Evolutionary conservation across 2,329 filamentous ascomycete species (phyloP), one percentile per base, ranked within the genome.

Genomic region (Trichoderma polysporum): DNA sequence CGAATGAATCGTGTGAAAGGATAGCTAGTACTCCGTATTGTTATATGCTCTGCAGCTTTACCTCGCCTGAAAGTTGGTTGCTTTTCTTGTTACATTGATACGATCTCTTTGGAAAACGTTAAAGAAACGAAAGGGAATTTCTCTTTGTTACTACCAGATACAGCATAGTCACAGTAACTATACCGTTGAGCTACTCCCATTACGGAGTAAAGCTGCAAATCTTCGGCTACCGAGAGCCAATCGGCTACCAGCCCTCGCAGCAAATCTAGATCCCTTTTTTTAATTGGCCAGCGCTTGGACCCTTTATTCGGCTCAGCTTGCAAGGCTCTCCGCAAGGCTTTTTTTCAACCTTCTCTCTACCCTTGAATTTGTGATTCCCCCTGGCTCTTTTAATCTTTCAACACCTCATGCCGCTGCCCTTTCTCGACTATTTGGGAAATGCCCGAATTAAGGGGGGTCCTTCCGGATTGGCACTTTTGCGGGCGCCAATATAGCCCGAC

Each of bases 251-350:
- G 50, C 60, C 60, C 60, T 64, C n/a, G 25, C 27, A 8, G 60
- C 37, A 54, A 56, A 64, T 47, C 50, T 56, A 47, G 50, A 64
- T 64, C 60, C 50, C 49, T 29, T 41, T 35, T 53, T 27, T n/a
- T 54, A 22, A 64, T 64, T 64, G 50, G 60, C 49, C 35, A 33
- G 50, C 27, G 27, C 9, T 19, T 39, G 60, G 60, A n/a, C 45
- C 37, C 29, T 50, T 64, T 64, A 64, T 56, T 56, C 50, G 50
- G 60, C 41, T 64, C 50, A 64, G 53, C 59, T 31, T 56, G 35
- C 60, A 64, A 64, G 60, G 60, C 60, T 64, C 50, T 64, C 60
- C 37, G 60, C 60, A 64, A 64, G 60, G 60, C 60, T 45, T 64
- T 64, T 47, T 64, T 10, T n/a, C 6, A 3, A 5, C 22, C 27